These are phyloP conservation scores for Ammopiptanthus mongolicus DNA, from an alignment of 306 rosid genomes.

Conservation along the genomic window DNA sequence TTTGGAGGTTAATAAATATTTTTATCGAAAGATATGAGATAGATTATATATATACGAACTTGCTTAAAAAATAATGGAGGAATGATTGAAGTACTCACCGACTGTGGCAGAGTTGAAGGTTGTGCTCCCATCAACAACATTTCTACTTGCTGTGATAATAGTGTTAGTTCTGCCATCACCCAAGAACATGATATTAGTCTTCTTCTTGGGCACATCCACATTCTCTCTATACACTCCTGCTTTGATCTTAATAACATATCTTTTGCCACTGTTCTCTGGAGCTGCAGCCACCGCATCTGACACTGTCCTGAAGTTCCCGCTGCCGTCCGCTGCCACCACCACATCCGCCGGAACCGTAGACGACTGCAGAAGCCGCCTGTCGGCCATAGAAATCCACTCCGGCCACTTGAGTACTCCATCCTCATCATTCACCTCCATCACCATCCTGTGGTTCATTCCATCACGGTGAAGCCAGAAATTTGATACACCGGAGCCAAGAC, in stretches of 20 bases:
- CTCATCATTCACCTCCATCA: neutral
- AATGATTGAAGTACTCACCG: slow-evolving; percentile 28
- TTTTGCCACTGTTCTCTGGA: slow-evolving; percentile 39
- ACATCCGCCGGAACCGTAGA: slow-evolving; percentile 33
- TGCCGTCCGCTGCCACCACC: slow-evolving; percentile 73
- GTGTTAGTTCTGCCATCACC: slow-evolving; percentile 67
- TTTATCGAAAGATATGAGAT: too few species aligned
- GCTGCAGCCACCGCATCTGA: slow-evolving; percentile 67
- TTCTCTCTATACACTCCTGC: slow-evolving; percentile 70
- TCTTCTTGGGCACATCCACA: slow-evolving; percentile 55
- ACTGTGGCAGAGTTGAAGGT: slow-evolving; percentile 78
- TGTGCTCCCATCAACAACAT: slow-evolving; percentile 72
- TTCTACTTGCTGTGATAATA: slow-evolving; percentile 57
- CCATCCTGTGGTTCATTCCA: too few species aligned
- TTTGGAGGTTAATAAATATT: too few species aligned
- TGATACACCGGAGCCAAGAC: too few species aligned
- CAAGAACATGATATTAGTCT: slow-evolving; percentile 63
- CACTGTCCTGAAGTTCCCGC: slow-evolving; percentile 57
- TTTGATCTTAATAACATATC: slow-evolving; percentile 57
- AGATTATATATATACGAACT: too few species aligned
- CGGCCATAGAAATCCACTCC: slow-evolving; percentile 55
- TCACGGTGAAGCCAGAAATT: too few species aligned
- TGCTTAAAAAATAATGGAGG: neutral
- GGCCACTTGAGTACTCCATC: slow-evolving; percentile 47
- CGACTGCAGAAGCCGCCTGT: slow-evolving; percentile 54